phyloP scores from a whole-genome alignment of 2,329 filamentous ascomycete species.

The Epichloe typhina region DNA sequence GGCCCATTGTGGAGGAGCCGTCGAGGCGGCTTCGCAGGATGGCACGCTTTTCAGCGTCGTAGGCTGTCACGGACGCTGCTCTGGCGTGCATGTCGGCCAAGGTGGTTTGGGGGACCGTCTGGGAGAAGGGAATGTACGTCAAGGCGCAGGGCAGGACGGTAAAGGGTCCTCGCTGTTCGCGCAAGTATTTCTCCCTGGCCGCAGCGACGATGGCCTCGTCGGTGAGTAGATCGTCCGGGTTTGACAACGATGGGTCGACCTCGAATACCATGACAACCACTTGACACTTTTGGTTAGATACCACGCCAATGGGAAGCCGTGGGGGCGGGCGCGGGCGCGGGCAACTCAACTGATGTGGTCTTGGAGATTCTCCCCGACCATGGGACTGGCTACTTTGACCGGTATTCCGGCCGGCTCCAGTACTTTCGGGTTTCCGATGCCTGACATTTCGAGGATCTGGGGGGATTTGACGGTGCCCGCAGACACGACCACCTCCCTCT shows the following conservation, averaged over 20 bases:
- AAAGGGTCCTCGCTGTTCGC: constrained; percentile 20
- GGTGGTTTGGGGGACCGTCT: constrained; percentile 15
- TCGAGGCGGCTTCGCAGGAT: constrained; percentile 22
- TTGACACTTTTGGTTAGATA: not conserved
- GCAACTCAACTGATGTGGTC: constrained; percentile 24
- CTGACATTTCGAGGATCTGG: constrained; percentile 47
- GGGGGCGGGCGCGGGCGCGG: too few relatives aligned
- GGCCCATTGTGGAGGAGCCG: constrained; percentile 22
- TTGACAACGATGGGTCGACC: constrained; percentile 27
- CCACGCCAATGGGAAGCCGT: too few relatives aligned
- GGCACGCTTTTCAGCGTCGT: constrained; percentile 12
- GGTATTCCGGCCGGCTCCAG: constrained; percentile 24
- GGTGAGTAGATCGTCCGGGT: constrained; percentile 25
- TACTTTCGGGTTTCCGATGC: constrained; percentile 35
- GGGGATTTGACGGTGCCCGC: constrained; percentile 45
- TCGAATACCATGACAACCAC: constrained; percentile 32
- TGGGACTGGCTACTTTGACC: constrained; percentile 26
- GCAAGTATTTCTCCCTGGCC: constrained; percentile 21
- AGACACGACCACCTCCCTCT: constrained; percentile 42
- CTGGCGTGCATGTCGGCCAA: constrained; percentile 12
- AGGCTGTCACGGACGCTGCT: constrained; percentile 10
- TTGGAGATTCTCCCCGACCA: constrained; percentile 35
- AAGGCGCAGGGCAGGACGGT: constrained; percentile 27
- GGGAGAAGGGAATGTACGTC: constrained; percentile 27
- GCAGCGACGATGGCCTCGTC: constrained; percentile 16